Evolutionary conservation across 345 rosid species (phyloP).

Genomic region (Crucihimalaya himalaica): DNA sequence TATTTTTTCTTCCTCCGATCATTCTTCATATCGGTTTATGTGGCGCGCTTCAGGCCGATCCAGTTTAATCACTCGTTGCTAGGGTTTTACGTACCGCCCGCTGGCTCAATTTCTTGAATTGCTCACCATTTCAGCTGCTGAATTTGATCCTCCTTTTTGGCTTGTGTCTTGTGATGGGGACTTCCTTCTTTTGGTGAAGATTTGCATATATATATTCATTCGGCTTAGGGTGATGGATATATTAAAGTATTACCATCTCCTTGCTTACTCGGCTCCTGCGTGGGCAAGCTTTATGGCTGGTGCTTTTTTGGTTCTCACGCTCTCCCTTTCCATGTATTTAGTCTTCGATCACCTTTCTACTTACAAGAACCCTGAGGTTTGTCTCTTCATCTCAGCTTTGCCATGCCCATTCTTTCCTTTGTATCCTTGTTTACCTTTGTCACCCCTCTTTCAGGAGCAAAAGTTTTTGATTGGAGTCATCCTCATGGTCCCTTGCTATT

Average conservation of each 20-base stretch:
- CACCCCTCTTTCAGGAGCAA: slow-evolving; percentile 68
- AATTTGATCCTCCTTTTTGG: no score
- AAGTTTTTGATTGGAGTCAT: slow-evolving; percentile 96
- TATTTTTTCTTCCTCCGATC: not conserved
- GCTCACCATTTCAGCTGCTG: no score
- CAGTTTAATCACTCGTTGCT: no score
- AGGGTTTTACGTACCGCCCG: no score
- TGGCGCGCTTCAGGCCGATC: no score
- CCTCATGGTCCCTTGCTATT: slow-evolving; percentile 98
- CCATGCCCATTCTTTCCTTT: not conserved
- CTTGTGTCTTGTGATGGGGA: not conserved
- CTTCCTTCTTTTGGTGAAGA: not conserved
- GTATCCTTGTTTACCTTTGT: not conserved
- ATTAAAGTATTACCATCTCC: slow-evolving; percentile 32
- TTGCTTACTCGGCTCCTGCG: slow-evolving; percentile 56
- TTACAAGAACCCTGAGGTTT: slow-evolving; percentile 96
- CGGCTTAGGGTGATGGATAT: slow-evolving; percentile 24
- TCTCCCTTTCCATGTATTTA: slow-evolving; percentile 78
- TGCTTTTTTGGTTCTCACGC: slow-evolving; percentile 55
- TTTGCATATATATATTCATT: not conserved
- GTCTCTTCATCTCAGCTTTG: not conserved
- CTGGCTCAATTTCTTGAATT: no score
- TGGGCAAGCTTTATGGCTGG: slow-evolving; percentile 79
- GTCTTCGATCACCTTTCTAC: slow-evolving; percentile 91
- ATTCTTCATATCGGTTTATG: no score